A percentile compares a stretch with the other conserved stretches of the same genome.
phyloP scores from a whole-genome alignment of 371 early-diverging fungal species.

The Amoeboaphelidium protococcarum region DNA sequence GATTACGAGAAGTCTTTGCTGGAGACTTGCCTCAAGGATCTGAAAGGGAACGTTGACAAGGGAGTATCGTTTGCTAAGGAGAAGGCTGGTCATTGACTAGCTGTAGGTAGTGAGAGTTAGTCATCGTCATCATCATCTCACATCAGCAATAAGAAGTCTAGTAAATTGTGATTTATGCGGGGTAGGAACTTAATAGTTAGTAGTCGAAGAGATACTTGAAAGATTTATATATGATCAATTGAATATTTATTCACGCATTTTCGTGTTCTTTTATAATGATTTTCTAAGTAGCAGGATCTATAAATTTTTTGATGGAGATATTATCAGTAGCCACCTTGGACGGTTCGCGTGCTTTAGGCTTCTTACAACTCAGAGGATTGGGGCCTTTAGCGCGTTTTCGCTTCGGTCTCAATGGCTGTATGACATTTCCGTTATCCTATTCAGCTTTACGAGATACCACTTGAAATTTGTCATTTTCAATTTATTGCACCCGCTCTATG shows the following conservation, averaged over 20 bases:
- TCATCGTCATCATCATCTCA: no score
- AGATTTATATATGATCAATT: not conserved
- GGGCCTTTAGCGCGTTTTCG: constrained; percentile 37
- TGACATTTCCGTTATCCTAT: constrained; percentile 11
- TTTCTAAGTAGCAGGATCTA: not conserved
- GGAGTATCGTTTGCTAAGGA: constrained; percentile 2
- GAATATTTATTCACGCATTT: not conserved
- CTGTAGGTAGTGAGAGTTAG: not conserved
- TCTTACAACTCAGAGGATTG: constrained; percentile 60
- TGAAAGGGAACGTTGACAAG: constrained; percentile 59
- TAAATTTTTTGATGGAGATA: not conserved
- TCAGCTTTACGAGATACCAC: constrained; percentile 19
- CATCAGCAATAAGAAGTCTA: no score
- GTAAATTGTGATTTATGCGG: no score
- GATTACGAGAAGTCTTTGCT: constrained; percentile 74
- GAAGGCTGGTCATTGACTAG: not conserved
- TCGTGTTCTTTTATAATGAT: not conserved
- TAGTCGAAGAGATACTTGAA: not conserved
- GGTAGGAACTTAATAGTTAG: not conserved
- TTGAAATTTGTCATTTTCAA: constrained; percentile 19
- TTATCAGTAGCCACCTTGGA: not conserved
- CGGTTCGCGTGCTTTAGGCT: constrained; percentile 6
- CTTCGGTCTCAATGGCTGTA: constrained; percentile 8
- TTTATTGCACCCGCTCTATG: constrained; percentile 16
- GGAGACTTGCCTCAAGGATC: constrained; percentile 58